Evolutionary conservation across 1,139 yeast species (phyloP), one percentile per base, ranked within the genome.

Genomic region (Zygoascus meyerae): DNA sequence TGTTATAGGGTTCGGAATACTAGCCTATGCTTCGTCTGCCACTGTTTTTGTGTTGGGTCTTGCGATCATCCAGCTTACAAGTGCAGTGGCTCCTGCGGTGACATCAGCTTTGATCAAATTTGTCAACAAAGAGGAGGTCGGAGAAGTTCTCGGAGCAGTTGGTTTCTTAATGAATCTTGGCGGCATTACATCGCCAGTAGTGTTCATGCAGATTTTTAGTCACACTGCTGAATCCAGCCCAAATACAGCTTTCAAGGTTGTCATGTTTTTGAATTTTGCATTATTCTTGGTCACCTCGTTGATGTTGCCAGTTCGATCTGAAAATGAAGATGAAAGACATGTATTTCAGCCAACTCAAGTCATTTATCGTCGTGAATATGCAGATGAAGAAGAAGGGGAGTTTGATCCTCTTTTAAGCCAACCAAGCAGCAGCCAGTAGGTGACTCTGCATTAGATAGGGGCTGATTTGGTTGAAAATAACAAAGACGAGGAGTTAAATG

Each of bases 91-190:
- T 0, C 85, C 86, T 0, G 68, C 77, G 1, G 51, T 79, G 15
- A 75, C 73, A 47, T 68, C 77, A 5, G 56, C 78, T 1, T 56
- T 79, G 33, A 70, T 78, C 48, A 80, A 79, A 59, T 77, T 75
- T 55, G 72, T 71, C 6, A 52, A 57, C n/a, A 56, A 55, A 46
- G 56, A 58, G 12, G 52, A 56, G 36, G 56, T 63, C 3, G 70
- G 69, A 2, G 61, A 58, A 36, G 54, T 65, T 18, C 49, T 66
- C 21, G 70, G 70, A 11, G 68, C 65, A 1, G 44, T 63, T 15
- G 55, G 63, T 4, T 53, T 62, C 36, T 44, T 66, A 35, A 48
- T 57, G 18, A 50, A 55, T 21, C 41, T 63, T 5, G 54, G 57
- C 17, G 49, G 49, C 21, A 52, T 63, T 17, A 38, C 63, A 17